Conservation (phyloP, 495 filamentous ascomycete species). For the Neurospora sp. region DNA sequence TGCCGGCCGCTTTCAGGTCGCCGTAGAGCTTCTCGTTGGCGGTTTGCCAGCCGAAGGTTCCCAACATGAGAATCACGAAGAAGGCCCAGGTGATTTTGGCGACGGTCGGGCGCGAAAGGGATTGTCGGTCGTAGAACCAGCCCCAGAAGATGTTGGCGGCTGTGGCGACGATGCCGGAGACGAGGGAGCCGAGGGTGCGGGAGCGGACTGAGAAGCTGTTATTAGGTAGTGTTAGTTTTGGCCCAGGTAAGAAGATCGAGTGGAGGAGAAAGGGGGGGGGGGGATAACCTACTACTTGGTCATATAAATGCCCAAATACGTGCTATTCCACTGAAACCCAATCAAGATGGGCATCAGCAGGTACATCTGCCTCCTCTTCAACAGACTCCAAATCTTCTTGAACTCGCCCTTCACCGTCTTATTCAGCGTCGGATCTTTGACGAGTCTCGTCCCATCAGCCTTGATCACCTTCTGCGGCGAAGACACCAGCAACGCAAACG, state of each 20-base stretch:
- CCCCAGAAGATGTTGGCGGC: conserved; percentile 40
- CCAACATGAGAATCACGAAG: conserved; percentile 25
- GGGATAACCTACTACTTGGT: conserved; percentile 31
- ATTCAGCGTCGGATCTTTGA: conserved; percentile 28
- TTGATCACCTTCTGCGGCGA: conserved; percentile 46
- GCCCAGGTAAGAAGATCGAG: not conserved
- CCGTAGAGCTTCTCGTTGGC: conserved; percentile 30
- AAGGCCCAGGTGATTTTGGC: conserved; percentile 26
- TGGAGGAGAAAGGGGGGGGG: not conserved
- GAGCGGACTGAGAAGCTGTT: conserved; percentile 42
- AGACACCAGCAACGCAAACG: conserved; percentile 41
- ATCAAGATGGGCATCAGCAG: conserved; percentile 45
- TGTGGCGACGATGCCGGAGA: conserved; percentile 38
- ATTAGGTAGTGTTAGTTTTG: not conserved
- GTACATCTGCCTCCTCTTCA: conserved; percentile 38
- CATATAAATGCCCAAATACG: conserved; percentile 50
- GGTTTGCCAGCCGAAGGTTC: conserved; percentile 28
- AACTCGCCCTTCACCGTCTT: conserved; percentile 34
- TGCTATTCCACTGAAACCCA: conserved; percentile 44
- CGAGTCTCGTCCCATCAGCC: conserved; percentile 33
- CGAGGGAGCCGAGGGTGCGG: conserved; percentile 39
- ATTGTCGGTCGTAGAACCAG: conserved; percentile 33
- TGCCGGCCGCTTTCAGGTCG: conserved; percentile 1
- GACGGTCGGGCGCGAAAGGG: conserved; percentile 22
- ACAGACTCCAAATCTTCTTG: conserved; percentile 34